Percentiles rank a stretch among this genome's conserved stretches.
Conservation (phyloP, 495 filamentous ascomycete genomes). For the Parathielavia hyrcaniae region DNA sequence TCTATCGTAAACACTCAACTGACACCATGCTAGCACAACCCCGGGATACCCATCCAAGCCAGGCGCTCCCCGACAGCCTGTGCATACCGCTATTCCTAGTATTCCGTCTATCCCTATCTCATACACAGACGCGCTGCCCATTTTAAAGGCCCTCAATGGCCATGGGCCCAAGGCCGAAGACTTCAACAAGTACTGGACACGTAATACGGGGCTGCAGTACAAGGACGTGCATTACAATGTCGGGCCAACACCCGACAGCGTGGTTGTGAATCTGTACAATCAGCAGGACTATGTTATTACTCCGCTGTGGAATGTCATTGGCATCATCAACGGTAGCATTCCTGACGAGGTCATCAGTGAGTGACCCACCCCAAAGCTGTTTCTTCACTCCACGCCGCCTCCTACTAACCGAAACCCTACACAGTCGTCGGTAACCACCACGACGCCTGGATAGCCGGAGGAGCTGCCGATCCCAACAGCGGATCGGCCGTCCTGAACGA, state of each 20-base stretch:
- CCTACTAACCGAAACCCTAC: background rate
- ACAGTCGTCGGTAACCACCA: constrained; percentile 86
- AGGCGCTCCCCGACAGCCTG: constrained; percentile 69
- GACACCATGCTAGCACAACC: constrained; percentile 54
- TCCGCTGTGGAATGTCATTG: constrained; percentile 92
- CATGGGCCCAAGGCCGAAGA: constrained; percentile 72
- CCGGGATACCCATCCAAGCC: constrained; percentile 93
- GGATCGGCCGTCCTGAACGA: constrained; percentile 89
- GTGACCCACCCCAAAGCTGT: background rate
- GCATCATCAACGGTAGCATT: constrained; percentile 85
- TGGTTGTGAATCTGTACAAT: constrained; percentile 78
- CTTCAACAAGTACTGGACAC: constrained; percentile 64
- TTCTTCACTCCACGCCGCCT: background rate
- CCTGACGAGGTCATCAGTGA: constrained; percentile 58
- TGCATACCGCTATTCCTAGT: constrained; percentile 60
- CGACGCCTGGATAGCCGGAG: constrained; percentile 89
- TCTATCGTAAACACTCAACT: background rate
- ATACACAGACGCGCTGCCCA: constrained; percentile 74
- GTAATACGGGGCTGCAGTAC: constrained; percentile 66
- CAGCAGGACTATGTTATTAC: constrained; percentile 84
- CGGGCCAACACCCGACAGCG: constrained; percentile 71
- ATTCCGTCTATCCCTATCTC: constrained; percentile 94
- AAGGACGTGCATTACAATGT: constrained; percentile 88
- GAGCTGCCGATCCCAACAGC: constrained; percentile 80
- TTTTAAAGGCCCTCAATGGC: constrained; percentile 84